A percentile compares a stretch with the other conserved stretches of the same genome.
Evolutionary conservation across 306 rosid species (phyloP).

Genomic region (Acmispon strigosus): DNA sequence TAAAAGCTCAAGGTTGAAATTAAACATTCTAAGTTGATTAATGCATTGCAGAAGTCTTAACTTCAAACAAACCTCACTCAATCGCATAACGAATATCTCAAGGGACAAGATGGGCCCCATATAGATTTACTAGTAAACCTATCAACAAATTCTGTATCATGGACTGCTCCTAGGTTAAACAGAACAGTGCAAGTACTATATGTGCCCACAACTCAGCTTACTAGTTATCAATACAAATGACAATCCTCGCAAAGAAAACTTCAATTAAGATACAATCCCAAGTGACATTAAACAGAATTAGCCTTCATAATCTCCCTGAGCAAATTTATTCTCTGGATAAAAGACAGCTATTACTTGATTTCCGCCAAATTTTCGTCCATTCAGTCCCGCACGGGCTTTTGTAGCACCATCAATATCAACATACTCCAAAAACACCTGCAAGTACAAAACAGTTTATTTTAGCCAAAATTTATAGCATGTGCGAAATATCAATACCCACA

Average conservation of each 20-base stretch:
- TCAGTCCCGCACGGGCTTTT: slow-evolving; percentile 79
- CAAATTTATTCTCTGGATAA: slow-evolving; percentile 79
- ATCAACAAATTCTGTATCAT: slow-evolving; percentile 19
- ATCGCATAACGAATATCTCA: not conserved
- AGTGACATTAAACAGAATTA: slow-evolving; percentile 9
- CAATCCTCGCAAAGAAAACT: slow-evolving; percentile 19
- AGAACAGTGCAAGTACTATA: slow-evolving; percentile 6
- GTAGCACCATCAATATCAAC: slow-evolving; percentile 72
- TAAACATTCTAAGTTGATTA: not conserved
- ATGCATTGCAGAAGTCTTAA: not conserved
- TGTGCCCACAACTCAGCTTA: slow-evolving; percentile 8
- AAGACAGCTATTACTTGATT: slow-evolving; percentile 77
- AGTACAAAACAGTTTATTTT: not conserved
- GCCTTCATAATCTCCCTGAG: slow-evolving; percentile 78
- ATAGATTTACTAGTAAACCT: not conserved
- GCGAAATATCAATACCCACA: not conserved
- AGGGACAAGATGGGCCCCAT: not conserved
- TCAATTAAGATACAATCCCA: slow-evolving; percentile 1
- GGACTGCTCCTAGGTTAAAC: not conserved
- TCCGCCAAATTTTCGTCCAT: slow-evolving; percentile 86
- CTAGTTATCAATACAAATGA: not conserved
- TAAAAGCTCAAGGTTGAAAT: too few species aligned
- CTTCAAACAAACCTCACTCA: not conserved
- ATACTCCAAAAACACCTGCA: slow-evolving; percentile 91
- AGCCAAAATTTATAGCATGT: not conserved